Evolutionary conservation across 805 yeast species (phyloP).

Genomic region (Yamadazyma takamatsuzukensis): DNA sequence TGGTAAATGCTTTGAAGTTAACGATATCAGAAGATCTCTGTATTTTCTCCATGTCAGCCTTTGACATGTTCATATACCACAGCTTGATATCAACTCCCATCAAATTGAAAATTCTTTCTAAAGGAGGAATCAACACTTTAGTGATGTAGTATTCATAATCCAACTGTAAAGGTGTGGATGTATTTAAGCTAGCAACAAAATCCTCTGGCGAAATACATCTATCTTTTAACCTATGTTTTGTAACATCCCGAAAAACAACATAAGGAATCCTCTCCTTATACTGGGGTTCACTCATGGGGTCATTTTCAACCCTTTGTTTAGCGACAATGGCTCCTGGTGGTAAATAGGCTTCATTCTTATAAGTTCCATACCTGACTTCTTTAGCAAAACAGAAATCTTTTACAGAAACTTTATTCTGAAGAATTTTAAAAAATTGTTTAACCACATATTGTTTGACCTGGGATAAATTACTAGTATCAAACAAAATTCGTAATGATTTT

Average conservation of each 20-base stretch:
- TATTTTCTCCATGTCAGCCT: constrained; percentile 5
- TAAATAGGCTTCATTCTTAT: constrained; percentile 63
- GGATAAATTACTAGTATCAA: constrained; percentile 71
- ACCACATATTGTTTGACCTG: constrained; percentile 61
- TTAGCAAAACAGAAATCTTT: constrained; percentile 90
- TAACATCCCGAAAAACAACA: constrained; percentile 57
- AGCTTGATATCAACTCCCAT: constrained; percentile 74
- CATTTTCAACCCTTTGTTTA: constrained; percentile 56
- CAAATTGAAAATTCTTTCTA: constrained; percentile 77
- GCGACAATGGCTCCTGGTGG: constrained; percentile 94
- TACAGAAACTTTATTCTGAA: constrained; percentile 58
- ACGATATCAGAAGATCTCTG: constrained; percentile 1
- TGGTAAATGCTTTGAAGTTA: constrained; percentile 10
- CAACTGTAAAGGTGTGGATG: constrained; percentile 40
- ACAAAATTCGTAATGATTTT: constrained; percentile 60
- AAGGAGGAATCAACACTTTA: constrained; percentile 83
- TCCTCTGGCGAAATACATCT: constrained; percentile 79
- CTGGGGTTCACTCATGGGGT: constrained; percentile 77
- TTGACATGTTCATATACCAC: constrained; percentile 77
- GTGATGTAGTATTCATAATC: constrained; percentile 85
- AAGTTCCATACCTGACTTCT: constrained; percentile 81
- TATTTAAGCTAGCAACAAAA: constrained; percentile 41
- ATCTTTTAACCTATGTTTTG: constrained; percentile 64
- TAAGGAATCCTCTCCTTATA: constrained; percentile 87
- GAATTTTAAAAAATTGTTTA: constrained; percentile 63